Evolutionary conservation across 2,329 filamentous ascomycete genomes (phyloP).

Genomic region (Aspergillus chevalieri): DNA sequence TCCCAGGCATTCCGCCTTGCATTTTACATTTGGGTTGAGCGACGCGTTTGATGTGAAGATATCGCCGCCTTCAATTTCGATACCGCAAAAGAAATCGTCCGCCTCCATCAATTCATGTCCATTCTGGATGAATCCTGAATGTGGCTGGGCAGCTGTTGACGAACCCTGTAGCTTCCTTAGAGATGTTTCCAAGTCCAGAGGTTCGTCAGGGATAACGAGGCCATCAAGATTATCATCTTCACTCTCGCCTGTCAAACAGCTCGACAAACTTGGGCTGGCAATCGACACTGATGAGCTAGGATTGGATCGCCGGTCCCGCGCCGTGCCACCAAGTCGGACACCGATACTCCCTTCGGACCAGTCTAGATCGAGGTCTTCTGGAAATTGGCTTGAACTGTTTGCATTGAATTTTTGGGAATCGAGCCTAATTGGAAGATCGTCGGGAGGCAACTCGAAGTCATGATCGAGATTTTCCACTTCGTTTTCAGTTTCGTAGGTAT

Average conservation of each 20-base stretch:
- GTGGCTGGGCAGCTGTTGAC: slow-evolving; percentile 22
- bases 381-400: slow-evolving; percentile 54
- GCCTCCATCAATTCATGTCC: slow-evolving; percentile 24
- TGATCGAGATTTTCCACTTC: slow-evolving; percentile 63
- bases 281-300: slow-evolving; percentile 83
- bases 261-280: slow-evolving; percentile 86
- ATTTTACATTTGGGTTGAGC: slow-evolving; percentile 83
- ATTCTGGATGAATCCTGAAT: slow-evolving; percentile 18
- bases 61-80: slow-evolving; percentile 80
- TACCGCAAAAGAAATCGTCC: slow-evolving; percentile 78
- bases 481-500: slow-evolving; percentile 38
- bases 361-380: slow-evolving; percentile 72
- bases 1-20: slow-evolving; percentile 64
- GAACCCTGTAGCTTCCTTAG: slow-evolving; percentile 63
- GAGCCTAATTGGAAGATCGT: slow-evolving; percentile 58
- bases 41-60: slow-evolving; percentile 78
- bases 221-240: slow-evolving; percentile 90
- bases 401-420: slow-evolving; percentile 56
- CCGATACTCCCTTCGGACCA: slow-evolving; percentile 92
- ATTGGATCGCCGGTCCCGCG: slow-evolving; percentile 69
- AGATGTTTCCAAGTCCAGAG: slow-evolving; percentile 74
- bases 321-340: slow-evolving; percentile 81
- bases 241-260: slow-evolving; percentile 84
- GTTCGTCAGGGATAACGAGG: slow-evolving; percentile 76
- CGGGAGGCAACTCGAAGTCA: slow-evolving; percentile 65